Evolutionary conservation across 1,139 yeast genomes (phyloP).

Genomic region (Arxiozyma telluris): DNA sequence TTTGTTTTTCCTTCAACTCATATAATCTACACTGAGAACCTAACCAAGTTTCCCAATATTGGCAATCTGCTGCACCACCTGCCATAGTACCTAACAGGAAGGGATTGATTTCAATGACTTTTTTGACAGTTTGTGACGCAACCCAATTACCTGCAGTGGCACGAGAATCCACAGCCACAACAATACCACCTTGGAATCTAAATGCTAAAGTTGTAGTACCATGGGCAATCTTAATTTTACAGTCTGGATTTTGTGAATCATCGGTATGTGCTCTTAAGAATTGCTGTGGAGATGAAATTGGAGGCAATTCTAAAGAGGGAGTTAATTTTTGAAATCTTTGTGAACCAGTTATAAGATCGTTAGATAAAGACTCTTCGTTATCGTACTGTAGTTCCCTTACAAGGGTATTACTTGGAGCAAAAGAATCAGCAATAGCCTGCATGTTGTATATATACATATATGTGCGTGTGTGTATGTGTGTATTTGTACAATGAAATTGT

Average conservation of each 20-base stretch:
- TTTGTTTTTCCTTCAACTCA: slow-evolving; percentile 86
- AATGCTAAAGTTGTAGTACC: slow-evolving; percentile 98
- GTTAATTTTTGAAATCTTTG: slow-evolving; percentile 33
- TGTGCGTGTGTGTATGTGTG: background rate
- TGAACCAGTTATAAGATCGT: slow-evolving; percentile 30
- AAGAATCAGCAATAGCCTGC: slow-evolving; percentile 30
- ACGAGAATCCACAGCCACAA: slow-evolving; percentile 95
- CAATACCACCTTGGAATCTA: slow-evolving; percentile 89
- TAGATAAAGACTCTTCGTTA: slow-evolving; percentile 30
- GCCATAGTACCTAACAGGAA: slow-evolving; percentile 96
- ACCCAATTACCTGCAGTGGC: slow-evolving; percentile 99
- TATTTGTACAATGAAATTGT: too few relatives aligned
- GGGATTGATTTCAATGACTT: slow-evolving; percentile 94
- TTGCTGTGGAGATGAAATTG: slow-evolving; percentile 86
- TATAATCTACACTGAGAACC: slow-evolving; percentile 95
- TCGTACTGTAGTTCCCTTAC: slow-evolving; percentile 23
- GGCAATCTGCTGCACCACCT: slow-evolving; percentile 99
- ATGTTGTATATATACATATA: slow-evolving; percentile 7
- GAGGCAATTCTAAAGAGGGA: slow-evolving; percentile 69
- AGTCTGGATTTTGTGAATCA: slow-evolving; percentile 84
- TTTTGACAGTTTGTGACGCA: slow-evolving; percentile 95
- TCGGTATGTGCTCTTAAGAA: slow-evolving; percentile 97
- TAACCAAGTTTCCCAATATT: slow-evolving; percentile 98
- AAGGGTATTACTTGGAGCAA: slow-evolving; percentile 16
- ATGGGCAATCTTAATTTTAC: slow-evolving; percentile 92